Percentiles rank a stretch among this genome's conserved stretches.
phyloP scores from a whole-genome alignment of 2,329 filamentous ascomycete genomes.

The Fusarium albidum region DNA sequence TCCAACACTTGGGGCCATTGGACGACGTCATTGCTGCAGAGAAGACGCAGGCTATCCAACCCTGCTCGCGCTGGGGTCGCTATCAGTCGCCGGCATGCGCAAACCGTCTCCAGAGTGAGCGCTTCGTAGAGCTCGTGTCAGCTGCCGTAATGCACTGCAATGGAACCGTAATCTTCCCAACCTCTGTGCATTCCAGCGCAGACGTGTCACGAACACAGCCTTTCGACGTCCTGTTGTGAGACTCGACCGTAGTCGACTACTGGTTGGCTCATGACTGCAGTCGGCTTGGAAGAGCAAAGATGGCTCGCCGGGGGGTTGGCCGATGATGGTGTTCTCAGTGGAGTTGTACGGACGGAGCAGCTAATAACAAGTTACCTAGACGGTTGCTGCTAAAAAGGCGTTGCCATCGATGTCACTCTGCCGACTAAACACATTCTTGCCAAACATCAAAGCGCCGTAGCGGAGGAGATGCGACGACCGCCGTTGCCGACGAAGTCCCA shows the following conservation, averaged over 20 bases:
- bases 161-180: conserved; percentile 12
- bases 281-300: not conserved
- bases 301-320: conserved; percentile 27
- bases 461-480: conserved; percentile 30
- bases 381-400: conserved; percentile 19
- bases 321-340: conserved; percentile 34
- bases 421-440: conserved; percentile 23
- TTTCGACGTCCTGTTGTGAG: not conserved
- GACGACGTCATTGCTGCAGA: conserved; percentile 36
- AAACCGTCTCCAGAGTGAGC: conserved; percentile 21
- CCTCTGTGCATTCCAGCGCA: conserved; percentile 3
- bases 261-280: not conserved
- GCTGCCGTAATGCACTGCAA: conserved; percentile 17
- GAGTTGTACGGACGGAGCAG: conserved; percentile 31
- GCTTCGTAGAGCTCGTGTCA: conserved; percentile 29
- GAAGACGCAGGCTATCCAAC: conserved; percentile 11
- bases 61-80: conserved; percentile 12
- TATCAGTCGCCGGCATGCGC: conserved; percentile 31
- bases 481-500: conserved; percentile 17
- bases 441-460: conserved; percentile 6
- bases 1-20: conserved; percentile 3
- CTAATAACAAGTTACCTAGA: too few species aligned
- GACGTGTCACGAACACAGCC: conserved; percentile 1
- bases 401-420: conserved; percentile 32
- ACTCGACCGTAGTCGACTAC: too few species aligned